phyloP scores from a whole-genome alignment of 2,329 filamentous ascomycete genomes.

The Botryotinia narcissicola region DNA sequence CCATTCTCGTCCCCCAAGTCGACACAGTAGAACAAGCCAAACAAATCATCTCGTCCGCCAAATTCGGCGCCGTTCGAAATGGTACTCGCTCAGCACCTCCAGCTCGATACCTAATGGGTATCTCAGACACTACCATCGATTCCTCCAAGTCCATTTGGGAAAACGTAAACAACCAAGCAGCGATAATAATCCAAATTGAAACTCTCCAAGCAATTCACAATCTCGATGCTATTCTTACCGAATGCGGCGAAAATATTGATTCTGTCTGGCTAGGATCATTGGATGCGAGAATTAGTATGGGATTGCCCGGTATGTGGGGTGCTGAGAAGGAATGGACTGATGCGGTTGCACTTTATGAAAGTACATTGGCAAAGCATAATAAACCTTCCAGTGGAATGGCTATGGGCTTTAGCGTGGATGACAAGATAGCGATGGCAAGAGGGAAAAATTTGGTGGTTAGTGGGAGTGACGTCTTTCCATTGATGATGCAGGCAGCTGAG shows the following conservation, averaged over 20 bases:
- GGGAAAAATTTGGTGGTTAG: constrained; percentile 32
- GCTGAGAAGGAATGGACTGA: constrained; percentile 45
- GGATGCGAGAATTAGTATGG: constrained; percentile 47
- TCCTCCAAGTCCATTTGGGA: constrained; percentile 40
- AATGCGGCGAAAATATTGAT: constrained; percentile 45
- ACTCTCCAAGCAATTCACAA: constrained; percentile 45
- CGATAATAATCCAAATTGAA: constrained; percentile 51
- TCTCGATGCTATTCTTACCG: constrained; percentile 50
- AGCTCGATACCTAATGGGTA: constrained; percentile 42
- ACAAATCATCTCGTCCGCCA: constrained; percentile 45
- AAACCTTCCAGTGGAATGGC: constrained; percentile 40
- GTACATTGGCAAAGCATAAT: constrained; percentile 46
- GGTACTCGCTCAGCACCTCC: constrained; percentile 48
- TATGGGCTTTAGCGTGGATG: constrained; percentile 29
- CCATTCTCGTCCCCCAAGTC: constrained; percentile 48
- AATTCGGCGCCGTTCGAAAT: constrained; percentile 43
- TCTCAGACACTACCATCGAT: constrained; percentile 42
- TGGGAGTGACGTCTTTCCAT: constrained; percentile 22
- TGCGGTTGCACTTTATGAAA: constrained; percentile 41
- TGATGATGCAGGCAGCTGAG: constrained; percentile 17
- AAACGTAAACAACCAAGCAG: constrained; percentile 47
- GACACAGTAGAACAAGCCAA: constrained; percentile 48
- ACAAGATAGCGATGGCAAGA: constrained; percentile 22
- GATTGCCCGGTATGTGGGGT: constrained; percentile 39
- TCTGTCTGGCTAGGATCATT: constrained; percentile 48